phyloP scores from a whole-genome alignment of 345 rosid genomes.

The Stellera chamaejasme region DNA sequence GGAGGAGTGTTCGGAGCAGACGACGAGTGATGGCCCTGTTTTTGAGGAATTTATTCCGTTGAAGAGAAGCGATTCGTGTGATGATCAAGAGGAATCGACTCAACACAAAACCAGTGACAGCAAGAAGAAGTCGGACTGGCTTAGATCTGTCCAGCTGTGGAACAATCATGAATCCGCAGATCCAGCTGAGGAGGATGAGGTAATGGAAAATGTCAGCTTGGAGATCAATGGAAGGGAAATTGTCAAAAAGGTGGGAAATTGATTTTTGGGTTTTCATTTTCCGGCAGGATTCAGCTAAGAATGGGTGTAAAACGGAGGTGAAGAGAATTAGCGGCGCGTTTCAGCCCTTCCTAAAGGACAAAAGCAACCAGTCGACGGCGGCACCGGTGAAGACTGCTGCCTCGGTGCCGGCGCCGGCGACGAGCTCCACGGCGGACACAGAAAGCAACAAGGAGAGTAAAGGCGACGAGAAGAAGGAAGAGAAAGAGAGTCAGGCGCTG shows the following conservation, averaged over 20 bases:
- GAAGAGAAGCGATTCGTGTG: conserved; percentile 28
- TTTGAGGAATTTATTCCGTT: conserved; percentile 69
- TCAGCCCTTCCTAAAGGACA: conserved; percentile 56
- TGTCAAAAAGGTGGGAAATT: too few species aligned
- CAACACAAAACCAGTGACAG: conserved; percentile 24
- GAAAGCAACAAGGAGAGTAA: too few species aligned
- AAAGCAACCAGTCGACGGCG: conserved; percentile 20
- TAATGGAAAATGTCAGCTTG: background rate
- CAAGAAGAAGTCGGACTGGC: conserved; percentile 82
- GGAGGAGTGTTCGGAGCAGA: conserved; percentile 12
- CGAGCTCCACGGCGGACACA: background rate
- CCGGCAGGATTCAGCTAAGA: too few species aligned
- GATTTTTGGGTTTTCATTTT: too few species aligned
- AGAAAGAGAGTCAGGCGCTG: too few species aligned
- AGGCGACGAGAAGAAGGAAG: too few species aligned
- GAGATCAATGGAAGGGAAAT: background rate
- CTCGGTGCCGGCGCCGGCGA: conserved; percentile 29
- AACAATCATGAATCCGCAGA: conserved; percentile 43
- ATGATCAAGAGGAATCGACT: conserved; percentile 30
- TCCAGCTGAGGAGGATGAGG: conserved; percentile 25
- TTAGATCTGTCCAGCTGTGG: conserved; percentile 90
- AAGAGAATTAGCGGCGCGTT: conserved; percentile 61
- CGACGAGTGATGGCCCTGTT: conserved; percentile 52
- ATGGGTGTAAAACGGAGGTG: conserved; percentile 42
- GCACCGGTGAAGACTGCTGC: conserved; percentile 4